Evolutionary conservation across 805 yeast genomes (phyloP).

Genomic region (Yamadazyma sp.): DNA sequence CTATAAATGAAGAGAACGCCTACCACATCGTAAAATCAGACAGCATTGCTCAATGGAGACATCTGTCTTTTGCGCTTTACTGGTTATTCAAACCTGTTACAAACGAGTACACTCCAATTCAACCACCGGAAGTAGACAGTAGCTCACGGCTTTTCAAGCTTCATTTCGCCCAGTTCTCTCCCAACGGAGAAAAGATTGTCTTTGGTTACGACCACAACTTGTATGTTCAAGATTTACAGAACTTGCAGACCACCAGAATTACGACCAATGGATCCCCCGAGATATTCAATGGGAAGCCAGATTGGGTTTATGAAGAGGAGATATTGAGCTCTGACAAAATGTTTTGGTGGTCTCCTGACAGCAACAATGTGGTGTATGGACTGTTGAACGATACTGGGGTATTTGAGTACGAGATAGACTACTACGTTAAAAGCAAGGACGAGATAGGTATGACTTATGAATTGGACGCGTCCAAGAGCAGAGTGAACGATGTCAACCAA

Average conservation of each 20-base stretch:
- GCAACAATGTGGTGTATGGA: slow-evolving; percentile 53
- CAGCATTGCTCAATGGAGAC: slow-evolving; percentile 41
- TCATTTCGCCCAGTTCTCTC: slow-evolving; percentile 64
- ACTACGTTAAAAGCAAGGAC: slow-evolving; percentile 39
- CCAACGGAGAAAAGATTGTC: slow-evolving; percentile 53
- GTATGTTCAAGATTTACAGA: slow-evolving; percentile 42
- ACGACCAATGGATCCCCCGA: slow-evolving; percentile 53
- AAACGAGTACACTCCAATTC: slow-evolving; percentile 31
- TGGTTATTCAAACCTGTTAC: slow-evolving; percentile 36
- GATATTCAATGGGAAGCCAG: slow-evolving; percentile 68
- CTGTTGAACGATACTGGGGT: slow-evolving; percentile 62
- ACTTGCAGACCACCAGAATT: slow-evolving; percentile 26
- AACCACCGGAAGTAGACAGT: slow-evolving; percentile 21
- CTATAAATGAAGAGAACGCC: slow-evolving; percentile 42
- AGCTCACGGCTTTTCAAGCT: slow-evolving; percentile 24
- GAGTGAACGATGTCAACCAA: slow-evolving; percentile 23
- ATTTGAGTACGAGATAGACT: slow-evolving; percentile 50
- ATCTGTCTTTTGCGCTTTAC: slow-evolving; percentile 35
- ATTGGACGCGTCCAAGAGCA: slow-evolving; percentile 12
- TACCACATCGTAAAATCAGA: slow-evolving; percentile 59
- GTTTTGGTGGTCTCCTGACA: slow-evolving; percentile 75
- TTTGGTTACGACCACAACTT: slow-evolving; percentile 59
- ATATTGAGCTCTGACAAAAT: slow-evolving; percentile 58
- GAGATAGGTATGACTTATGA: slow-evolving; percentile 14
- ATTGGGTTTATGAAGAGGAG: slow-evolving; percentile 87